Evolutionary conservation across 176 grass and related monocot species (phyloP).

Genomic region (Cymbopogon citratus): DNA sequence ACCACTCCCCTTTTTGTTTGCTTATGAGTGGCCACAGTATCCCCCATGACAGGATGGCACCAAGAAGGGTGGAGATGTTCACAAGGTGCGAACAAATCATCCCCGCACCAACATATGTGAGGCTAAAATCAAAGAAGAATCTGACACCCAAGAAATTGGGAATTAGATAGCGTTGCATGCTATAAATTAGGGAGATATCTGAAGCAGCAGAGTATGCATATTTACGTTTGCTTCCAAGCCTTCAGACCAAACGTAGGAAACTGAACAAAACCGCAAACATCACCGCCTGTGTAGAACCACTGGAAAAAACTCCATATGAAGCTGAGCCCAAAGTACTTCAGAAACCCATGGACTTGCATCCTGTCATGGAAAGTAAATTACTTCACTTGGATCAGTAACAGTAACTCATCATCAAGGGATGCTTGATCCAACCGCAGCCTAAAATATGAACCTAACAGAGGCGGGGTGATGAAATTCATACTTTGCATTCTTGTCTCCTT

Average conservation of each 20-base stretch:
- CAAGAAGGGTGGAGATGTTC: constrained; percentile 75
- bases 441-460: neutral
- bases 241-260: constrained; percentile 87
- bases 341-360: constrained; percentile 71
- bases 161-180: neutral
- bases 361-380: constrained; percentile 33
- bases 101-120: constrained; percentile 84
- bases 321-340: constrained; percentile 68
- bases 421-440: neutral
- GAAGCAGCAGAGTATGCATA: neutral
- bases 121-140: constrained; percentile 89
- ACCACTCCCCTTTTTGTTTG: constrained; percentile 70
- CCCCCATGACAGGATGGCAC: constrained; percentile 81
- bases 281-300: constrained; percentile 88
- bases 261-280: constrained; percentile 77
- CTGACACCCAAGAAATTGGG: constrained; percentile 28
- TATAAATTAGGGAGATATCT: neutral
- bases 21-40: constrained; percentile 85
- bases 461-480: constrained; percentile 10
- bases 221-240: constrained; percentile 91
- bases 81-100: constrained; percentile 96
- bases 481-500: constrained; percentile 81
- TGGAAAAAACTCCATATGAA: constrained; percentile 88
- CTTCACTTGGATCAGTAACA: neutral
- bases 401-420: neutral